Conservation (phyloP, 768 basidiomycete species). For the Suillus fuscotomentosus region DNA sequence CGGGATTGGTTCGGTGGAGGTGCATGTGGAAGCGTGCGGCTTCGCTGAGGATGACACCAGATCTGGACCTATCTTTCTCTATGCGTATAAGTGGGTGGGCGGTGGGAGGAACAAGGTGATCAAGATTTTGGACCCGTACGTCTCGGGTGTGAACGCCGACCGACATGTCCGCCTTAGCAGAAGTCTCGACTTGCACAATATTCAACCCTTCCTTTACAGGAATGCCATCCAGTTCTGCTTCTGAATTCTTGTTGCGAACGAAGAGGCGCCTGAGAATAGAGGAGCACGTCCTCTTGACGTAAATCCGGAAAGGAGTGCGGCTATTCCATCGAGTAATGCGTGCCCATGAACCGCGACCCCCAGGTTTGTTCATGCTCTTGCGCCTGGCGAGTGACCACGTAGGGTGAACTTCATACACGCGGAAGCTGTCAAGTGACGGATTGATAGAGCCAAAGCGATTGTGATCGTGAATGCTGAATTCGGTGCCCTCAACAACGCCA, state of each 20-base stretch:
- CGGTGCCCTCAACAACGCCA: conserved; percentile 61
- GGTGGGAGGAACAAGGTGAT: conserved; percentile 38
- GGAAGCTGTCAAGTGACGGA: conserved; percentile 47
- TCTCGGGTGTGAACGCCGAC: conserved; percentile 40
- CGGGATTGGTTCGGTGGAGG: conserved; percentile 49
- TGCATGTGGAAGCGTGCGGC: conserved; percentile 62
- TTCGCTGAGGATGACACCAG: conserved; percentile 47
- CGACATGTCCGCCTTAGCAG: conserved; percentile 50
- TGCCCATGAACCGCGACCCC: conserved; percentile 52
- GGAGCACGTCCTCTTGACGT: conserved; percentile 46
- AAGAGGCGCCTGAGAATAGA: conserved; percentile 49
- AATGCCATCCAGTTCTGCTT: conserved; percentile 26
- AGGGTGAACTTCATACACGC: conserved; percentile 51
- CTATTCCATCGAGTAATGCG: conserved; percentile 54
- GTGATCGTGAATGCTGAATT: conserved; percentile 60
- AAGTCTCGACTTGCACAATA: conserved; percentile 44
- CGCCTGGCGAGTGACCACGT: conserved; percentile 56
- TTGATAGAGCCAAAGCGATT: conserved; percentile 61
- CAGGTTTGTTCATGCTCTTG: conserved; percentile 31
- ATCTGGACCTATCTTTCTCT: conserved; percentile 29
- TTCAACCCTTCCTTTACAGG: conserved; percentile 40
- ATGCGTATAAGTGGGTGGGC: conserved; percentile 38
- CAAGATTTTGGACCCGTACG: conserved; percentile 44
- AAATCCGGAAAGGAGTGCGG: conserved; percentile 51
- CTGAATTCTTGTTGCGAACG: conserved; percentile 29